Conservation (phyloP, 352 stramenopile species). For the Phytophthora tentaculata region DNA sequence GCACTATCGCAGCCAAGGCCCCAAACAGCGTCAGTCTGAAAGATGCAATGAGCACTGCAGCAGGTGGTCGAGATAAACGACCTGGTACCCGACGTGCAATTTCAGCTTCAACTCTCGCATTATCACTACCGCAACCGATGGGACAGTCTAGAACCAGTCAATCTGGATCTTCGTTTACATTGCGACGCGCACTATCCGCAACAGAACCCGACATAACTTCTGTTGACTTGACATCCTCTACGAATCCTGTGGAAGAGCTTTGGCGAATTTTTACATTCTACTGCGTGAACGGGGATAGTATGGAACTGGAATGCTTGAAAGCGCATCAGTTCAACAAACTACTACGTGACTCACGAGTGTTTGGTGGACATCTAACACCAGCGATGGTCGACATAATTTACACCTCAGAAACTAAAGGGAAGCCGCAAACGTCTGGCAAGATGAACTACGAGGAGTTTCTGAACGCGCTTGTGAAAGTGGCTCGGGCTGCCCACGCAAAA, state of each 20-base stretch:
- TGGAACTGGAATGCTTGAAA: conserved; percentile 74
- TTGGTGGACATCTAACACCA: conserved; percentile 56
- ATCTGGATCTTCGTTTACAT: conserved; percentile 5
- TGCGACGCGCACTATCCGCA: conserved; percentile 18
- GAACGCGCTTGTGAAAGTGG: conserved; percentile 78
- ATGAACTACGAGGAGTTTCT: conserved; percentile 86
- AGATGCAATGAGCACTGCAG: conserved; percentile 24
- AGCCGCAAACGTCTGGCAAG: conserved; percentile 57
- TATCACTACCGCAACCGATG: conserved; percentile 17
- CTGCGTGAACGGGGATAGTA: conserved; percentile 76
- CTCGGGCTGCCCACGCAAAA: conserved; percentile 40
- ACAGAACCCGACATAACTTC: conserved; percentile 17
- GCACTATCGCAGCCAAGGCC: conserved; percentile 19
- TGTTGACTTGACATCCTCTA: not conserved
- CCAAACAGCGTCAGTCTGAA: conserved; percentile 31
- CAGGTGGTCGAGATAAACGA: conserved; percentile 19
- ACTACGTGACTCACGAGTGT: conserved; percentile 64
- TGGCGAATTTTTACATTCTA: conserved; percentile 87
- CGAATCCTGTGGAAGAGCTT: conserved; percentile 64
- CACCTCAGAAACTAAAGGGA: conserved; percentile 79
- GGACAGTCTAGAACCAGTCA: conserved; percentile 10
- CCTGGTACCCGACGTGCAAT: conserved; percentile 17
- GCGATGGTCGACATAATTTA: conserved; percentile 85
- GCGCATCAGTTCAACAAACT: conserved; percentile 80
- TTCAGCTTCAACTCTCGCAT: conserved; percentile 21